phyloP scores from a whole-genome alignment of 768 basidiomycete species.

The Tylopilus sp. region DNA sequence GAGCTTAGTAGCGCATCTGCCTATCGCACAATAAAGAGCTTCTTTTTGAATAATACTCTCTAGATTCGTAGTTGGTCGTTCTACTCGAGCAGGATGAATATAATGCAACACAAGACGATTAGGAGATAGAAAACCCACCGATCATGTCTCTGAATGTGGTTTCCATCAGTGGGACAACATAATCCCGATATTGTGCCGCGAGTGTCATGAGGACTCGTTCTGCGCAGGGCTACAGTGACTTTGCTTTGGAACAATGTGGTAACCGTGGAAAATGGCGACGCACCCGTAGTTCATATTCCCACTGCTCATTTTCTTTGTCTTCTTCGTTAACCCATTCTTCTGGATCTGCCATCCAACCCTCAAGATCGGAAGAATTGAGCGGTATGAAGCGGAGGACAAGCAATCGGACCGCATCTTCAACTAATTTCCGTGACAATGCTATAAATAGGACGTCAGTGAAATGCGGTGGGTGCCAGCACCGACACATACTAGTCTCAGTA shows the following conservation, averaged over 20 bases:
- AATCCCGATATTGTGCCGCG: constrained; percentile 62
- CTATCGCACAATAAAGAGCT: constrained; percentile 84
- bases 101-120: not conserved
- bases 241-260: not conserved
- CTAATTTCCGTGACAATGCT: constrained; percentile 68
- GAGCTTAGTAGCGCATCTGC: constrained; percentile 69
- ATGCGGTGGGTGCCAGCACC: not conserved
- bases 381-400: constrained; percentile 86
- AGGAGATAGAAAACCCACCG: constrained; percentile 35
- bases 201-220: constrained; percentile 89
- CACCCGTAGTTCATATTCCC: constrained; percentile 92
- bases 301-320: constrained; percentile 85
- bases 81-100: constrained; percentile 20
- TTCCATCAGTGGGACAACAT: constrained; percentile 64
- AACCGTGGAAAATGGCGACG: constrained; percentile 23
- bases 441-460: constrained; percentile 12
- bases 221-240: constrained; percentile 68
- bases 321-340: constrained; percentile 94
- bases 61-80: constrained; percentile 50
- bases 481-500: constrained; percentile 53
- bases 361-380: constrained; percentile 74
- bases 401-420: constrained; percentile 68
- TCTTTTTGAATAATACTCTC: constrained; percentile 72
- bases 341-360: constrained; percentile 82
- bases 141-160: constrained; percentile 57